phyloP scores from a whole-genome alignment of 2,329 filamentous ascomycete genomes.

The Alternaria longipes region DNA sequence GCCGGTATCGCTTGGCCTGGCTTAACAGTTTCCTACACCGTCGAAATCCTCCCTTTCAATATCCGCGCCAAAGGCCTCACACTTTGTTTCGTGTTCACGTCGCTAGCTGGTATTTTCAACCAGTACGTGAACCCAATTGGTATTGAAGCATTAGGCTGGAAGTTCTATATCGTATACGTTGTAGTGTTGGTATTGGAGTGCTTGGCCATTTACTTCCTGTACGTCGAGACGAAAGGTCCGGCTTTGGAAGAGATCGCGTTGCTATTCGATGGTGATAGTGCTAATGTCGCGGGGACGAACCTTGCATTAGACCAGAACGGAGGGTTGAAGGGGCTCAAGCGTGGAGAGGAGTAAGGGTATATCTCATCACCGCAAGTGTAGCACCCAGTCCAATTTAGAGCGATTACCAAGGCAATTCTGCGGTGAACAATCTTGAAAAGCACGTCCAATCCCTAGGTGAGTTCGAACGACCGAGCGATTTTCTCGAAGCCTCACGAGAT shows the following conservation, averaged over 20 bases:
- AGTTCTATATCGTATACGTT: slow-evolving; percentile 40
- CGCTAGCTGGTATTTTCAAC: background rate
- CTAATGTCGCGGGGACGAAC: background rate
- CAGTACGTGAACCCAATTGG: background rate
- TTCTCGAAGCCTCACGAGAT: too few relatives aligned
- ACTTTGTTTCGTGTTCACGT: background rate
- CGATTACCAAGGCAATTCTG: too few relatives aligned
- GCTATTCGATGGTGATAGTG: slow-evolving; percentile 25
- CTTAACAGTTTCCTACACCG: background rate
- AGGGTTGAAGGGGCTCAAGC: background rate
- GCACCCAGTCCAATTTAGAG: too few relatives aligned
- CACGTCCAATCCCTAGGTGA: too few relatives aligned
- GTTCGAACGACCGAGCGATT: too few relatives aligned
- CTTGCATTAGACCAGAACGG: background rate
- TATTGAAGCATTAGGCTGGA: background rate
- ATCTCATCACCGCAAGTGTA: too few relatives aligned
- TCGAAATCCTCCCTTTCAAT: background rate
- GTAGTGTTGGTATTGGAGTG: slow-evolving; percentile 33
- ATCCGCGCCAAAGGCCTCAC: background rate
- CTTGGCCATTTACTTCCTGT: slow-evolving; percentile 29
- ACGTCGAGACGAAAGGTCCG: slow-evolving; percentile 36
- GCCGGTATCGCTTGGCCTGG: background rate
- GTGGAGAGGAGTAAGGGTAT: background rate
- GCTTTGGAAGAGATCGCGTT: slow-evolving; percentile 32
- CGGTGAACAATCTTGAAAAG: too few relatives aligned